Percentiles rank a stretch among this genome's conserved stretches.
These are phyloP conservation scores for Saccharum hybrid DNA, from an alignment of 202 grass and related monocot species.

Conservation along the genomic window DNA sequence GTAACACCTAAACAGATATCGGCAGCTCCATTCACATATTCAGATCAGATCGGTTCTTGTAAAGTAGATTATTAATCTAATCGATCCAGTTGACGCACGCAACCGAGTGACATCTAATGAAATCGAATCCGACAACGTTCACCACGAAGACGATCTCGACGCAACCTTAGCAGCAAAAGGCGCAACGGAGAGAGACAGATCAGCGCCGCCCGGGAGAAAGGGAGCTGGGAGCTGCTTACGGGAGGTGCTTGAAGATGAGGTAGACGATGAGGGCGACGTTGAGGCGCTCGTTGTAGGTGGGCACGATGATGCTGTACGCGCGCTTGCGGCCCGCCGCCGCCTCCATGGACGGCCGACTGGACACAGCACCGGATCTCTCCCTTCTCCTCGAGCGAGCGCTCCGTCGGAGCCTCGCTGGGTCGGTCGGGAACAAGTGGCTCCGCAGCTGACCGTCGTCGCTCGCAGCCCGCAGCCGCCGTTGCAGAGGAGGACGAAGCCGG, in stretches of 20 bases:
- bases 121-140: neutral
- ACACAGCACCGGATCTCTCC: slow-evolving; percentile 12
- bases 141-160: neutral
- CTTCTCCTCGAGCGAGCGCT: neutral
- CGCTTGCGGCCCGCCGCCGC: slow-evolving; percentile 32
- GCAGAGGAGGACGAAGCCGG: slow-evolving; percentile 12
- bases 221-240: slow-evolving; percentile 31
- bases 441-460: neutral
- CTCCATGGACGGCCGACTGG: slow-evolving; percentile 22
- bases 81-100: neutral
- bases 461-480: neutral
- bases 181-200: neutral
- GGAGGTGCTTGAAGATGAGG: slow-evolving; percentile 95
- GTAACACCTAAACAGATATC: neutral
- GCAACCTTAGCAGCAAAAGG: neutral
- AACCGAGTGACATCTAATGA: slow-evolving; percentile 2
- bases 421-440: neutral
- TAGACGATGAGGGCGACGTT: slow-evolving; percentile 88
- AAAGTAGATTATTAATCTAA: neutral
- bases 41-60: neutral
- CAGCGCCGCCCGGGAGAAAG: neutral
- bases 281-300: slow-evolving; percentile 97
- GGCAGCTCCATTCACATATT: neutral
- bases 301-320: slow-evolving; percentile 87
- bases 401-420: too few species aligned